A percentile compares a stretch with the other conserved stretches of the same genome.
These are phyloP conservation scores for Termitomyces sp. DNA, from an alignment of 768 basidiomycete species.

Conservation along the genomic window DNA sequence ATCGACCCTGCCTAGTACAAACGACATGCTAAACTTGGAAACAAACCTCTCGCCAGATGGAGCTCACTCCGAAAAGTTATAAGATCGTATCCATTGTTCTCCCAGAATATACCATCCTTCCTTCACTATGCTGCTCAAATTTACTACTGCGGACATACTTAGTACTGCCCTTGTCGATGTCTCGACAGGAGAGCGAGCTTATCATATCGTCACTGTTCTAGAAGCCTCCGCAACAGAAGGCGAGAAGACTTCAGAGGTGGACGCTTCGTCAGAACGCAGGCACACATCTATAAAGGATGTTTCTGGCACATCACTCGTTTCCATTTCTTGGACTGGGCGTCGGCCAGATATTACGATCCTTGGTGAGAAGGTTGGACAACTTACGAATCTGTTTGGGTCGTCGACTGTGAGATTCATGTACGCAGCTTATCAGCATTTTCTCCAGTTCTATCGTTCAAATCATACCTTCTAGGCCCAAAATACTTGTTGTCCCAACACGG, in stretches of 20 bases:
- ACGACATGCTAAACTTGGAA: conserved; percentile 43
- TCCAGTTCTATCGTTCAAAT: conserved; percentile 1
- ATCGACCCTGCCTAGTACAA: conserved; percentile 25
- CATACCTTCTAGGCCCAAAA: conserved; percentile 40
- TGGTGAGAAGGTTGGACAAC: conserved; percentile 46
- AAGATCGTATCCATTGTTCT: conserved; percentile 10
- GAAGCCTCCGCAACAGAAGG: conserved; percentile 26
- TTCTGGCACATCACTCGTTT: conserved; percentile 37
- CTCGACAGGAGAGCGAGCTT: conserved; percentile 44
- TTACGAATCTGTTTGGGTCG: conserved; percentile 55
- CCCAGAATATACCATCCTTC: not conserved
- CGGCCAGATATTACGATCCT: conserved; percentile 49
- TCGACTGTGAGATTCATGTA: conserved; percentile 53
- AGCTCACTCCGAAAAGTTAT: conserved; percentile 19
- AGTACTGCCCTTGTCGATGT: conserved; percentile 52
- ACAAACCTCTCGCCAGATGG: conserved; percentile 36
- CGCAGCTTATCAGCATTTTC: not conserved
- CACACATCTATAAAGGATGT: conserved; percentile 42
- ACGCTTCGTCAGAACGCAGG: conserved; percentile 20
- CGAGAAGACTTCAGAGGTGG: conserved; percentile 7
- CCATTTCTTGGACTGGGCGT: conserved; percentile 51
- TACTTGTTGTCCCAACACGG: conserved; percentile 58
- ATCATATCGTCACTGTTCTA: conserved; percentile 44
- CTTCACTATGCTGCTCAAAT: conserved; percentile 51
- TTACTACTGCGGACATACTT: conserved; percentile 54